Evolutionary conservation across 805 yeast genomes (phyloP).

Genomic region (Candida chilensis): DNA sequence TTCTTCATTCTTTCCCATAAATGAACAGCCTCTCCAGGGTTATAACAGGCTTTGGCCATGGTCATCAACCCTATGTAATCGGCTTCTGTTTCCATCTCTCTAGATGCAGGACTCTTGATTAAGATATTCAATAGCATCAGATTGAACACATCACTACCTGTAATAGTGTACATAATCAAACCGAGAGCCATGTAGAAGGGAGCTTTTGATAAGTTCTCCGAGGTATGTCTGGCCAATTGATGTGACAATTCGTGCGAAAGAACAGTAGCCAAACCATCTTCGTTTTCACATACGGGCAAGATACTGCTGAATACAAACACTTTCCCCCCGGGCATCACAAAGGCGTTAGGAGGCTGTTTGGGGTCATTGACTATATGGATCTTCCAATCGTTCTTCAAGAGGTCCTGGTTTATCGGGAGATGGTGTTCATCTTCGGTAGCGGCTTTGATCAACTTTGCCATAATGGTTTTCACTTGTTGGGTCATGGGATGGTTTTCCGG

Average conservation of each 20-base stretch:
- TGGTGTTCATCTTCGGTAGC: constrained; percentile 35
- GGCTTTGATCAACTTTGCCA: constrained; percentile 54
- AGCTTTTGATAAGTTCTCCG: constrained; percentile 70
- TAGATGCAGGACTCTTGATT: constrained; percentile 73
- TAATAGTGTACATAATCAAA: constrained; percentile 42
- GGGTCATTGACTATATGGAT: constrained; percentile 72
- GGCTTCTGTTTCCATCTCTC: constrained; percentile 95
- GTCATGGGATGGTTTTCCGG: constrained; percentile 59
- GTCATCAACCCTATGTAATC: constrained; percentile 90
- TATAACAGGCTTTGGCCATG: constrained; percentile 84
- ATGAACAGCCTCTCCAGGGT: constrained; percentile 63
- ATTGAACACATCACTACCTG: constrained; percentile 49
- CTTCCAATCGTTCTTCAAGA: constrained; percentile 49
- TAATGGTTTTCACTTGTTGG: constrained; percentile 45
- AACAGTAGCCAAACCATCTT: constrained; percentile 94
- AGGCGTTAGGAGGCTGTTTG: constrained; percentile 85
- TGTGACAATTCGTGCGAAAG: constrained; percentile 91
- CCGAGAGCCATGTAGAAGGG: constrained; percentile 60
- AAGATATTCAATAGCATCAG: constrained; percentile 44
- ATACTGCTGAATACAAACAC: constrained; percentile 83
- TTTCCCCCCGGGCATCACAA: constrained; percentile 93
- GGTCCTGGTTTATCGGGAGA: constrained; percentile 15
- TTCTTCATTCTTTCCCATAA: constrained; percentile 80
- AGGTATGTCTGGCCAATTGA: constrained; percentile 86
- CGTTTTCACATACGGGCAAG: constrained; percentile 67